Conservation (phyloP, 2,329 filamentous ascomycete species). For the Huntiella bhutanensis region DNA sequence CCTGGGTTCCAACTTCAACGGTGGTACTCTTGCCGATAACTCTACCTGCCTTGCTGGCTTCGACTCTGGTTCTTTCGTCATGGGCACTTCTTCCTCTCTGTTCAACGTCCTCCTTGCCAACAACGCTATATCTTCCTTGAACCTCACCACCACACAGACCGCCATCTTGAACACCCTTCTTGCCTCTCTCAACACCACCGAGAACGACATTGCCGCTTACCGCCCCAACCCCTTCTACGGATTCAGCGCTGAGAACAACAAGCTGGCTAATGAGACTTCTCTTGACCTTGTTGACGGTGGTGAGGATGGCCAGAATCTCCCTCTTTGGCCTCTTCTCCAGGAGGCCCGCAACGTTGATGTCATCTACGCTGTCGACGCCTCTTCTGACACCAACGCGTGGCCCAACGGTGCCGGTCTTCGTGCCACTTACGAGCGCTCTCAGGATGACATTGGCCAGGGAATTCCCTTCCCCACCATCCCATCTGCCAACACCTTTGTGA, state of each 20-base stretch:
- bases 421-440: constrained; percentile 36
- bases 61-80: constrained; percentile 61
- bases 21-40: constrained; percentile 27
- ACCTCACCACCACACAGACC: constrained; percentile 18
- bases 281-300: constrained; percentile 68
- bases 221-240: constrained; percentile 38
- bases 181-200: constrained; percentile 30
- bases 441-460: constrained; percentile 28
- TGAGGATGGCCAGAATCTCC: constrained; percentile 62
- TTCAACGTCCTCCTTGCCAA: constrained; percentile 58
- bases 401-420: constrained; percentile 41
- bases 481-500: constrained; percentile 33
- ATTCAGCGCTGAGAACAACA: constrained; percentile 29
- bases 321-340: constrained; percentile 44
- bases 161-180: constrained; percentile 31
- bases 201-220: constrained; percentile 62
- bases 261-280: constrained; percentile 24
- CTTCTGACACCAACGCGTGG: constrained; percentile 39
- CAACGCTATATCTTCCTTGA: constrained; percentile 12
- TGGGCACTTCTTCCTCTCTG: constrained; percentile 64
- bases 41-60: constrained; percentile 40
- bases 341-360: constrained; percentile 36
- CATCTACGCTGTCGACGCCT: constrained; percentile 45
- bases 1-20: constrained; percentile 37
- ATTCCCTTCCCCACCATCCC: constrained; percentile 41